These are phyloP conservation scores for Suhomyces guaymorum DNA, from an alignment of 1,139 yeast genomes.

Conservation along the genomic window DNA sequence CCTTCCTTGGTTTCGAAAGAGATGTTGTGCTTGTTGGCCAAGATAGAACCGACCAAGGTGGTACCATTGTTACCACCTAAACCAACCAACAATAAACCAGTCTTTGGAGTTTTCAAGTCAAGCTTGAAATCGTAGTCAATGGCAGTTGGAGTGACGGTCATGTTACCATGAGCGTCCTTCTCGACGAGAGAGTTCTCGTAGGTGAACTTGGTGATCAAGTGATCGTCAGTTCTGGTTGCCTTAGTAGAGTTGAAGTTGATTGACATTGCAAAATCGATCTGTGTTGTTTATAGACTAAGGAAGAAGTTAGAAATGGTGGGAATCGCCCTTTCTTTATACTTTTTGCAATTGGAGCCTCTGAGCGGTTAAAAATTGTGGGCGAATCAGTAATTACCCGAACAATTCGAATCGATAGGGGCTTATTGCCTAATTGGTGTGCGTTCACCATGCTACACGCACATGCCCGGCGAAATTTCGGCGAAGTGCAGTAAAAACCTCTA, in stretches of 20 bases:
- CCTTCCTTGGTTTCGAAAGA: slow-evolving; percentile 85
- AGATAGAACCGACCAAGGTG: slow-evolving; percentile 79
- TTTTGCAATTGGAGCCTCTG: slow-evolving; percentile 10
- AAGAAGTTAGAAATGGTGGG: slow-evolving; percentile 8
- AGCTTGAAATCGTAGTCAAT: slow-evolving; percentile 83
- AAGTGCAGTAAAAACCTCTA: slow-evolving; percentile 10
- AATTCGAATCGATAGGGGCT: slow-evolving; percentile 1
- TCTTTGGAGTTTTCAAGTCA: slow-evolving; percentile 78
- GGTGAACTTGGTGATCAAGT: slow-evolving; percentile 68
- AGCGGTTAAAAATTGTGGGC: no score
- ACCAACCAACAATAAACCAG: slow-evolving; percentile 90
- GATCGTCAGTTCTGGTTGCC: slow-evolving; percentile 56
- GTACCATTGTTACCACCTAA: slow-evolving; percentile 97
- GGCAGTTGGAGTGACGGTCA: slow-evolving; percentile 69
- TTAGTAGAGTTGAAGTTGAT: slow-evolving; percentile 65
- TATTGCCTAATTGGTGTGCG: slow-evolving; percentile 4
- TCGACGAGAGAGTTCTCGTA: slow-evolving; percentile 67
- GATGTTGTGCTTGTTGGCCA: slow-evolving; percentile 81
- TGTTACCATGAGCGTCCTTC: slow-evolving; percentile 51
- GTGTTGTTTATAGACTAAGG: no score
- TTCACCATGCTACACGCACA: background rate
- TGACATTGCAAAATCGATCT: slow-evolving; percentile 14
- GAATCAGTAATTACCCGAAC: background rate
- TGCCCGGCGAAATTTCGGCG: slow-evolving; percentile 36
- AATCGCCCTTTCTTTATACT: slow-evolving; percentile 22